Evolutionary conservation across 2,329 filamentous ascomycete species (phyloP), one percentile per base, ranked within the genome.

Genomic region (Phaeosphaeria sp.): DNA sequence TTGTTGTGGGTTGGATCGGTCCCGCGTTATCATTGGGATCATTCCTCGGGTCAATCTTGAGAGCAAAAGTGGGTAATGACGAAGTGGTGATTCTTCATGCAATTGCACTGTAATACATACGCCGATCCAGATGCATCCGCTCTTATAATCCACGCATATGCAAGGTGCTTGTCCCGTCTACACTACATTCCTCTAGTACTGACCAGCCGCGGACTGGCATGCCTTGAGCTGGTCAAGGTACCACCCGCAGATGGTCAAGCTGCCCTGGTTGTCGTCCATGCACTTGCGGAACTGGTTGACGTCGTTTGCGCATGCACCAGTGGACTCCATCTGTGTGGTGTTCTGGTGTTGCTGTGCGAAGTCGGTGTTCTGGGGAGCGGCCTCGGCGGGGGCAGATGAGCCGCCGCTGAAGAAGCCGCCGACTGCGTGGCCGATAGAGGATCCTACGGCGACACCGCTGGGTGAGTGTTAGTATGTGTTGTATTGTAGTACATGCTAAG

Each of bases 161-260:
- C 51, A 40, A 17, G 11, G 40, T 43, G n/a, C 5, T 18, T 18
- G 36, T 40, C 36, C 43, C n/a, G 13, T 36, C 43, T 17, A 47
- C 15, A 13, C 39, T 40, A 25, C 30, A 3, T 13, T 25, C 42
- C 39, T 55, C 75, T 82, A 83, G 68, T 83, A 83, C 74, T 79
- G 79, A 45, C 73, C 72, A 55, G 81, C 79, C 18, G 80, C 79
- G 51, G 71, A 63, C 78, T 83, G 81, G 65, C 81, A 83, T 18
- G 81, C 81, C 79, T 83, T 83, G 43, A 99, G 85, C 86, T 99
- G 94, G 79, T 99, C 95, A 72, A 99, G 83, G 80, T 99, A 99
- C 93, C 94, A 99, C 68, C 91, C 91, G 83, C 95, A 99, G 76
- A 97, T 96, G 76, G 90, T 89, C 90, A 99, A 88, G 81, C 95